Evolutionary conservation across 345 rosid species (phyloP).

Genomic region (Salix suchowensis): DNA sequence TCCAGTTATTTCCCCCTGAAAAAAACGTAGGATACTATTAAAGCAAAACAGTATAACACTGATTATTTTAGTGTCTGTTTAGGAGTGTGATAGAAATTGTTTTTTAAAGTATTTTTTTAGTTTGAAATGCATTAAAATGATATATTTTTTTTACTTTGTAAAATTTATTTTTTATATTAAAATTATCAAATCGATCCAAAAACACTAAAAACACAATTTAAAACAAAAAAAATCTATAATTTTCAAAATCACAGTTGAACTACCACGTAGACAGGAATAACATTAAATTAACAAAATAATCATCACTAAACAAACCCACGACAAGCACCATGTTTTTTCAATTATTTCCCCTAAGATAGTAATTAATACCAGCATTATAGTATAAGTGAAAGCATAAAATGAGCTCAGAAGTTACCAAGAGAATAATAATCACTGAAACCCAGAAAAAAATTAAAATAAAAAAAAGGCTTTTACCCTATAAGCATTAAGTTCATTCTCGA

Average conservation of each 20-base stretch:
- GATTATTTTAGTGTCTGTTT: neutral
- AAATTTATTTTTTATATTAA: too few relatives aligned
- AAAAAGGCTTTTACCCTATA: slow-evolving; percentile 53
- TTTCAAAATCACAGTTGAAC: too few relatives aligned
- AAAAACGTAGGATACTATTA: too few relatives aligned
- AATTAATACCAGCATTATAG: neutral
- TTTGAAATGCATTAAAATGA: too few relatives aligned
- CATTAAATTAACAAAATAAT: neutral
- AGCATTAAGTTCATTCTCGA: slow-evolving; percentile 90
- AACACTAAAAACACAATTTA: neutral
- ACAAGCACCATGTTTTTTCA: neutral
- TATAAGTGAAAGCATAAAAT: neutral
- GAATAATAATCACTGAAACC: neutral
- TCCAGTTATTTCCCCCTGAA: too few relatives aligned
- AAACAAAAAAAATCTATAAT: too few relatives aligned
- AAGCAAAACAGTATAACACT: neutral
- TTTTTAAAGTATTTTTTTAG: too few relatives aligned
- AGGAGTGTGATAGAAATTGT: too few relatives aligned
- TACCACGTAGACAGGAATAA: too few relatives aligned
- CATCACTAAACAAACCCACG: neutral
- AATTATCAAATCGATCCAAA: too few relatives aligned
- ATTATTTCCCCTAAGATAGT: neutral
- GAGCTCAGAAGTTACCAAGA: neutral
- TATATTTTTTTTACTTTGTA: too few relatives aligned
- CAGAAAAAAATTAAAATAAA: neutral